Conservation (phyloP, 177 flowering plant genomes). For the Telopea speciosissima region DNA sequence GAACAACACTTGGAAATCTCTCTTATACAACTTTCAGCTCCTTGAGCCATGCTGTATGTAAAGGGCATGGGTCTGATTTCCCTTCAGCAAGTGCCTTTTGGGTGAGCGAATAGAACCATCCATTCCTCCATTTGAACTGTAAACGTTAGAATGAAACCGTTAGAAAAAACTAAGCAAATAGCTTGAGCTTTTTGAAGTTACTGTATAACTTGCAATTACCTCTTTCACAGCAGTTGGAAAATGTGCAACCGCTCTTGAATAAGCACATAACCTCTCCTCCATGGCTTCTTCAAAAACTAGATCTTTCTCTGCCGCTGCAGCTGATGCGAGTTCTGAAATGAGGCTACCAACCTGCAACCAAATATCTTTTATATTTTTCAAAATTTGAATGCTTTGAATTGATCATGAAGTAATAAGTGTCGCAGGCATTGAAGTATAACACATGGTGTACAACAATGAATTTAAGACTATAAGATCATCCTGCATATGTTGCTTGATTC, state of each 20-base stretch:
- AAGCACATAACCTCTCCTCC: slow-evolving; percentile 89
- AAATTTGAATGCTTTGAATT: background rate
- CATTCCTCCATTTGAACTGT: slow-evolving; percentile 98
- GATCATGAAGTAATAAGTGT: background rate
- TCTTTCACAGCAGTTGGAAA: slow-evolving; percentile 98
- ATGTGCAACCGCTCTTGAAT: slow-evolving; percentile 88
- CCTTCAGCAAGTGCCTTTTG: slow-evolving; percentile 72
- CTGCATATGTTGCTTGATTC: no score
- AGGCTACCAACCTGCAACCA: slow-evolving; percentile 68
- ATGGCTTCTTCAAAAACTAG: slow-evolving; percentile 58
- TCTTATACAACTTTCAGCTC: slow-evolving; percentile 60
- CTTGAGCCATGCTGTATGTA: slow-evolving; percentile 88
- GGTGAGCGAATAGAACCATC: slow-evolving; percentile 88
- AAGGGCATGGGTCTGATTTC: slow-evolving; percentile 90
- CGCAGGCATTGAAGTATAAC: background rate
- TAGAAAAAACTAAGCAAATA: background rate
- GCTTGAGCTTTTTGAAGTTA: background rate
- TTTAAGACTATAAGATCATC: no score
- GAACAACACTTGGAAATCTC: background rate
- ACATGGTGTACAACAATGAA: background rate
- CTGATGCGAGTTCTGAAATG: slow-evolving; percentile 75
- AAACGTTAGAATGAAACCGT: slow-evolving; percentile 2
- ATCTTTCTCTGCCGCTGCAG: slow-evolving; percentile 78
- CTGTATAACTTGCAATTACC: slow-evolving; percentile 32
- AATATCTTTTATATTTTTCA: background rate